Evolutionary conservation across 495 filamentous ascomycete genomes (phyloP).

Genomic region (Daldinia decipiens): DNA sequence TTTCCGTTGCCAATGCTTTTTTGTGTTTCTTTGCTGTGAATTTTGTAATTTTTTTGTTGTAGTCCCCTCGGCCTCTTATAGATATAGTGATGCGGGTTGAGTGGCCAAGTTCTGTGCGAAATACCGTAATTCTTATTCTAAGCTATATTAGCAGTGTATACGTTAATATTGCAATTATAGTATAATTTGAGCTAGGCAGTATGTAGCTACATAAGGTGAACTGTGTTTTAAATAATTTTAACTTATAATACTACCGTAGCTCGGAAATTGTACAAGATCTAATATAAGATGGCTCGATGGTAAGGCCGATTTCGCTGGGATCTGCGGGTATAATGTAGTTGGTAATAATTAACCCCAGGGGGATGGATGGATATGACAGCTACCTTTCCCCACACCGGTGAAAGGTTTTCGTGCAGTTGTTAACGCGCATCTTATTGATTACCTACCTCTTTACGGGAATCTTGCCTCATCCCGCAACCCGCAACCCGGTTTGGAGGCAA

Average conservation of each 20-base stretch:
- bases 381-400: slow-evolving; percentile 29
- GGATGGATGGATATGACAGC: neutral
- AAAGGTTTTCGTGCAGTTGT: neutral
- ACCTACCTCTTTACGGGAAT: slow-evolving; percentile 1
- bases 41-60: neutral
- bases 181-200: neutral
- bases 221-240: neutral
- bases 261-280: neutral
- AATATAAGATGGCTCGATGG: neutral
- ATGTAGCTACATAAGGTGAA: neutral
- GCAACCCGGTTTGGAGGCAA: slow-evolving; percentile 20
- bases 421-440: slow-evolving; percentile 5
- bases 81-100: neutral
- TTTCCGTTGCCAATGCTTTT: slow-evolving; percentile 20
- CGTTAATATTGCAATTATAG: neutral
- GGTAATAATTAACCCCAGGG: slow-evolving; percentile 5
- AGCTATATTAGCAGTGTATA: neutral
- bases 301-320: slow-evolving; percentile 4
- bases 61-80: neutral
- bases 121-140: neutral
- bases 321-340: neutral
- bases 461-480: slow-evolving; percentile 17
- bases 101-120: neutral
- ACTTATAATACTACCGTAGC: neutral
- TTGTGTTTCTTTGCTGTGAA: neutral